These are phyloP conservation scores for Pleurotus tuber-regium DNA, from an alignment of 768 basidiomycete genomes.

Conservation along the genomic window DNA sequence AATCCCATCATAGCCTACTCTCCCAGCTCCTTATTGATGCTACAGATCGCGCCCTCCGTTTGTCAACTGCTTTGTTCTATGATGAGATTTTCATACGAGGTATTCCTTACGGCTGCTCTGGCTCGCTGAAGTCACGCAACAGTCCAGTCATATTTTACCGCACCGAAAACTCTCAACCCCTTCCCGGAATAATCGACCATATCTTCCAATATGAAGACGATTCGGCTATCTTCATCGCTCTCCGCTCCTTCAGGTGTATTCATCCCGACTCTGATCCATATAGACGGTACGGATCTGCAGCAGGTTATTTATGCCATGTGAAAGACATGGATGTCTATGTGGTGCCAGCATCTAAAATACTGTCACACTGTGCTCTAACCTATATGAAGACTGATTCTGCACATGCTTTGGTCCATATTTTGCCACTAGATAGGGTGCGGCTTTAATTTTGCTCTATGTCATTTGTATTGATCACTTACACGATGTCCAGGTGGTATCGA, in stretches of 20 bases:
- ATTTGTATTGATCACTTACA: too few relatives aligned
- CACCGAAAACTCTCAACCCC: not conserved
- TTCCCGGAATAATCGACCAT: constrained; percentile 3
- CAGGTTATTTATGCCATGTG: constrained; percentile 11
- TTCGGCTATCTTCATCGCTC: constrained; percentile 3
- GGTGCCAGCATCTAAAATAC: constrained; percentile 9
- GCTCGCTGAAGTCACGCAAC: constrained; percentile 10
- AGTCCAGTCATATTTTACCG: constrained; percentile 13
- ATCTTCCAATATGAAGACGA: constrained; percentile 9
- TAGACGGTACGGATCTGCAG: constrained; percentile 13
- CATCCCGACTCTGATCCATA: constrained; percentile 13
- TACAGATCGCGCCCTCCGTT: too few relatives aligned
- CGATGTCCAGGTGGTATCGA: too few relatives aligned
- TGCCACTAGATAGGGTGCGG: constrained; percentile 2
- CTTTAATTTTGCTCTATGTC: too few relatives aligned
- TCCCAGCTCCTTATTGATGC: too few relatives aligned
- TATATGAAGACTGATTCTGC: not conserved
- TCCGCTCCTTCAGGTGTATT: not conserved
- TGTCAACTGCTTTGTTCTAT: not conserved
- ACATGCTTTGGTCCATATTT: constrained; percentile 2
- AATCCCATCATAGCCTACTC: not conserved
- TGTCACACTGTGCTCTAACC: constrained; percentile 13
- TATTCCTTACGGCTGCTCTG: constrained; percentile 12
- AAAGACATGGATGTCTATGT: not conserved
- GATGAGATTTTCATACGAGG: constrained; percentile 10